These are phyloP conservation scores for Sugiyamaella novakii DNA, from an alignment of 1,139 yeast genomes.

Conservation along the genomic window DNA sequence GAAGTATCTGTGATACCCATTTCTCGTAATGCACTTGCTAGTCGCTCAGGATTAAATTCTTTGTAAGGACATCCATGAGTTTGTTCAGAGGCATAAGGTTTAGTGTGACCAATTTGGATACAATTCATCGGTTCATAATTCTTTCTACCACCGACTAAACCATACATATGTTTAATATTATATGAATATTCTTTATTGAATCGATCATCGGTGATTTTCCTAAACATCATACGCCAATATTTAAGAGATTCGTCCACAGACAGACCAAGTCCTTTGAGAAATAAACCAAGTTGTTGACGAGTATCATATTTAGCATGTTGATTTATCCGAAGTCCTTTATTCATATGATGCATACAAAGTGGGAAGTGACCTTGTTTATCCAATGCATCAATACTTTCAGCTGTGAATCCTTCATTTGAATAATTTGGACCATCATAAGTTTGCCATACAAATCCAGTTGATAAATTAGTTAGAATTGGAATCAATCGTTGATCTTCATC, in stretches of 20 bases:
- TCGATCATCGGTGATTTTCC: conserved; percentile 65
- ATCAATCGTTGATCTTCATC: conserved; percentile 90
- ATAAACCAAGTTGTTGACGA: conserved; percentile 81
- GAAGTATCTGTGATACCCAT: conserved; percentile 73
- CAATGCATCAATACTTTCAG: conserved; percentile 60
- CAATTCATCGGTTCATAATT: conserved; percentile 89
- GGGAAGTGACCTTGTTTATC: conserved; percentile 72
- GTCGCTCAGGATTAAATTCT: conserved; percentile 64
- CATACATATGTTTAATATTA: conserved; percentile 85
- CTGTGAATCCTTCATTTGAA: conserved; percentile 60
- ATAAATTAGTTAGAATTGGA: conserved; percentile 78
- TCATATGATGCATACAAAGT: conserved; percentile 73
- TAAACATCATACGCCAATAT: conserved; percentile 80
- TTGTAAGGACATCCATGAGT: conserved; percentile 93
- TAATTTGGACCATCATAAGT: conserved; percentile 43
- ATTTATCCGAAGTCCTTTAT: conserved; percentile 57
- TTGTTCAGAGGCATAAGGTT: conserved; percentile 49
- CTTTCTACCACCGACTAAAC: conserved; percentile 85
- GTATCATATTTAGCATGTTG: conserved; percentile 82
- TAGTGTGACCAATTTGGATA: conserved; percentile 62
- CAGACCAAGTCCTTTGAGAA: conserved; percentile 86
- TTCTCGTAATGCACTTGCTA: conserved; percentile 54
- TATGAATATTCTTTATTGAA: conserved; percentile 87
- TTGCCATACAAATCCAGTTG: conserved; percentile 44
- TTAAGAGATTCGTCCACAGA: conserved; percentile 82